Base-by-base conservation (phyloP, 2,329 filamentous ascomycete species). In the Xylaria digitata region DNA sequence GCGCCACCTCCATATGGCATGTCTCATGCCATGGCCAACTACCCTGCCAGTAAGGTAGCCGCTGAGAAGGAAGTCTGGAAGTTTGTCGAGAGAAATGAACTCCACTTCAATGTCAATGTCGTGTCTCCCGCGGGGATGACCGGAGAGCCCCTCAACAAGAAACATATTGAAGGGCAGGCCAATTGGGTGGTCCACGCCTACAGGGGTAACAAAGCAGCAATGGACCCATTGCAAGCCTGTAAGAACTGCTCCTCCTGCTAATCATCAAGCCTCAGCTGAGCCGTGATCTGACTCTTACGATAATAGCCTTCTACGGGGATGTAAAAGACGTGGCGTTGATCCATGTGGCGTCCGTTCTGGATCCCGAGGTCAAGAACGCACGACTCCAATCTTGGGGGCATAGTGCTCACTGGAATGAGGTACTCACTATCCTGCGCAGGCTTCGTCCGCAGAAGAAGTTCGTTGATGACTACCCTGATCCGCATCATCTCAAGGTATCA, bases 301-400 rank as follows among this genome's bases (percentile, higher is more conserved):
- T 40, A 26, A 53, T 46, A 61, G 58, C 58, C n/a, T 61, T 61
- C 26, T 61, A 61, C 34, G 58, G 46, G 19, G 46, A 61, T 34
- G 34, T 61, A 23, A 61, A 61, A 53, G 58, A 61, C 30, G 58
- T 61, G 46, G 58, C 58, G n/a, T 45, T 61, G 58, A 61, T 61
- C 58, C 58, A 61, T 37, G 58, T 53, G 30, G 58, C 49, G 53
- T 48, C 58, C 58, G 48, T 61, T 49, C 58, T 61, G 15, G 58
- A 61, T 43, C 58, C 48, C 46, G 23, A 61, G 46, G 48, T 61
- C 34, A 61, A 61, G 19, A 53, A 53, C n/a, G 58, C 58, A 53
- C 58, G 58, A 40, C 34, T 61, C 21, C 58, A 61, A 23, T 52
- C 45, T 45, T 61, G 58, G 58, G 57, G 58, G n/a, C 58, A 61